These are phyloP conservation scores for Beta corolliflora DNA, from an alignment of 179 eudicot genomes.

Conservation along the genomic window DNA sequence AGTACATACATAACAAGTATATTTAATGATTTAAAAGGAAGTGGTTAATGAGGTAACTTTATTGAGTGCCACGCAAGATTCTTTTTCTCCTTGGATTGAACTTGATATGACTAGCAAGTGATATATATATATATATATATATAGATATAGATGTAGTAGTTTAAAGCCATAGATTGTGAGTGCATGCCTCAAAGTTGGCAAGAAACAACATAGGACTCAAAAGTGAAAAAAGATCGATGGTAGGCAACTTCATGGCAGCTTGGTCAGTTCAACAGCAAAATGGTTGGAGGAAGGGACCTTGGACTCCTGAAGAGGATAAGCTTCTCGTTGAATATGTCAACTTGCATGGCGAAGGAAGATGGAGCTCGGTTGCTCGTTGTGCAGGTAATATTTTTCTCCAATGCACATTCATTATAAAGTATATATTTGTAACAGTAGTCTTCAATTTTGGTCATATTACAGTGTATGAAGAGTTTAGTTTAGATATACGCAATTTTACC, in stretches of 20 bases:
- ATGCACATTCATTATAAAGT: slow-evolving; percentile 13
- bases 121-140: slow-evolving; percentile 12
- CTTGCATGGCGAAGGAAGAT: slow-evolving; percentile 66
- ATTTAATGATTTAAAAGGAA: not conserved
- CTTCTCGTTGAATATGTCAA: slow-evolving; percentile 52
- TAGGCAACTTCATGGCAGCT: slow-evolving; percentile 40
- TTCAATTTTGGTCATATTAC: not conserved
- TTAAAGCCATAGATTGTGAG: not conserved
- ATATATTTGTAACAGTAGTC: not conserved
- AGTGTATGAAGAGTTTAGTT: not conserved
- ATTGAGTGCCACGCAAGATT: slow-evolving; percentile 27
- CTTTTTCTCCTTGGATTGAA: not conserved
- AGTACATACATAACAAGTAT: not conserved
- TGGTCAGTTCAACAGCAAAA: slow-evolving; percentile 33
- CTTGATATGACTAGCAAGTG: slow-evolving; percentile 21
- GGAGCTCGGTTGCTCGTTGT: slow-evolving; percentile 63
- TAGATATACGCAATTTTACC: not conserved
- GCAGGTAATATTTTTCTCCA: slow-evolving; percentile 44
- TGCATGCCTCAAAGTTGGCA: slow-evolving; percentile 17
- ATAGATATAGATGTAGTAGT: not conserved
- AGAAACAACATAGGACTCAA: slow-evolving; percentile 18
- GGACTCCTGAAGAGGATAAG: slow-evolving; percentile 78
- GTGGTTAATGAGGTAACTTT: slow-evolving; percentile 23
- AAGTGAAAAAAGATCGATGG: slow-evolving; percentile 24
- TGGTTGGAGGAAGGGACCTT: slow-evolving; percentile 79